These are phyloP conservation scores for Apiospora aurea DNA, from an alignment of 2,329 filamentous ascomycete species.

Conservation along the genomic window DNA sequence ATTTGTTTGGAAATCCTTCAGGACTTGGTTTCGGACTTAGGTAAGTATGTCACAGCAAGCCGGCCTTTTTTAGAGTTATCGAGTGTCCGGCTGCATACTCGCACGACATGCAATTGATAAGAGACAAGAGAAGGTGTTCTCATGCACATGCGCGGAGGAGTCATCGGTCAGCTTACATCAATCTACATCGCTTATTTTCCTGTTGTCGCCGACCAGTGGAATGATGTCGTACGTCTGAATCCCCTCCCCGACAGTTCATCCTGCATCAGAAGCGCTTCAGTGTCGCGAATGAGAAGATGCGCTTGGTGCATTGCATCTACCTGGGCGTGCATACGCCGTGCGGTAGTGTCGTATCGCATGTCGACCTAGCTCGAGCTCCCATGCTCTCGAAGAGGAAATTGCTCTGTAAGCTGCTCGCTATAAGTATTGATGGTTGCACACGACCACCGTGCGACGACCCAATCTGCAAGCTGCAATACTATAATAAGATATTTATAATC, in stretches of 20 bases:
- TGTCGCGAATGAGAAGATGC: not conserved
- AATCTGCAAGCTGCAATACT: not conserved
- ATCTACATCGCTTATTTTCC: not conserved
- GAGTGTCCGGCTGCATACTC: not conserved
- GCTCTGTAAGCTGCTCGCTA: not conserved
- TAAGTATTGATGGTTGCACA: not conserved
- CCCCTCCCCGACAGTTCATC: not conserved
- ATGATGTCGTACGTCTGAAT: constrained; percentile 17
- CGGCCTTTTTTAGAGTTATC: constrained; percentile 2
- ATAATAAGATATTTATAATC: not conserved
- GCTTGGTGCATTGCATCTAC: not conserved
- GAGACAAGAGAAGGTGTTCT: not conserved
- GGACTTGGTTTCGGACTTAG: constrained; percentile 10
- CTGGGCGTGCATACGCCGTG: not conserved
- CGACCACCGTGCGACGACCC: not conserved
- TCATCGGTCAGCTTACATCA: constrained; percentile 1
- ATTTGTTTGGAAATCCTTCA: not conserved
- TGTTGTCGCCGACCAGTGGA: not conserved
- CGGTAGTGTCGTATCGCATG: not conserved
- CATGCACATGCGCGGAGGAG: not conserved
- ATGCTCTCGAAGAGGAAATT: not conserved
- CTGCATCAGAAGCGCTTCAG: constrained; percentile 6
- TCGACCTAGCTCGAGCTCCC: not conserved
- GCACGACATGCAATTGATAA: not conserved
- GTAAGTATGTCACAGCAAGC: not conserved